phyloP scores from a whole-genome alignment of 2,329 filamentous ascomycete genomes.

The Colletotrichum nymphaeae region DNA sequence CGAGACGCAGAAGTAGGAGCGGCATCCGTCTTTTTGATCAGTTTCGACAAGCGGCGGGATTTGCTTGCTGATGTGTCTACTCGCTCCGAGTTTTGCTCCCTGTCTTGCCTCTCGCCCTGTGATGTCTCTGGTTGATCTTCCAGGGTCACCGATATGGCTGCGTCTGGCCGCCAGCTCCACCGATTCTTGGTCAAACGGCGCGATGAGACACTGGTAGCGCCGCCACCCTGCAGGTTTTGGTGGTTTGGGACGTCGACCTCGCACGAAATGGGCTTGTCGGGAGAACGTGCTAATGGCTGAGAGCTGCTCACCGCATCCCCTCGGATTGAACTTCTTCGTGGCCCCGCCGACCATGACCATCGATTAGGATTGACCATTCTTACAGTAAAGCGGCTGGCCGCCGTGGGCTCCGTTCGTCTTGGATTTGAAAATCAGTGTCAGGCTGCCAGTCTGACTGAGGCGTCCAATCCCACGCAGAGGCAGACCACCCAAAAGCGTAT shows the following conservation, averaged over 20 bases:
- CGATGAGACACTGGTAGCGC: conserved; percentile 19
- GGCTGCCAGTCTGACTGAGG: not conserved
- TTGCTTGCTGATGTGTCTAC: not conserved
- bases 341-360: conserved; percentile 33
- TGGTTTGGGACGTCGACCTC: conserved; percentile 1
- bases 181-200: conserved; percentile 26
- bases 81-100: conserved; percentile 1
- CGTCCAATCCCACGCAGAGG: conserved; percentile 15
- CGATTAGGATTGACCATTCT: conserved; percentile 27
- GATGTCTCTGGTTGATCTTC: conserved; percentile 19
- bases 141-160: conserved; percentile 6
- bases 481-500: not conserved
- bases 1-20: not conserved
- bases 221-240: conserved; percentile 14
- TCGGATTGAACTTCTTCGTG: not conserved
- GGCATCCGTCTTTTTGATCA: not conserved
- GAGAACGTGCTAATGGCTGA: conserved; percentile 2
- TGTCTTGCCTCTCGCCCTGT: not conserved
- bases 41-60: conserved; percentile 8
- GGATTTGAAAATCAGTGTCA: not conserved
- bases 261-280: not conserved
- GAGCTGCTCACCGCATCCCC: conserved; percentile 9
- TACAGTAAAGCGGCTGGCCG: not conserved
- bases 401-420: not conserved
- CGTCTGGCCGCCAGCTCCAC: conserved; percentile 33